Evolutionary conservation across 345 rosid genomes (phyloP), one percentile per base, ranked within the genome.

Genomic region (Gossypium australe): DNA sequence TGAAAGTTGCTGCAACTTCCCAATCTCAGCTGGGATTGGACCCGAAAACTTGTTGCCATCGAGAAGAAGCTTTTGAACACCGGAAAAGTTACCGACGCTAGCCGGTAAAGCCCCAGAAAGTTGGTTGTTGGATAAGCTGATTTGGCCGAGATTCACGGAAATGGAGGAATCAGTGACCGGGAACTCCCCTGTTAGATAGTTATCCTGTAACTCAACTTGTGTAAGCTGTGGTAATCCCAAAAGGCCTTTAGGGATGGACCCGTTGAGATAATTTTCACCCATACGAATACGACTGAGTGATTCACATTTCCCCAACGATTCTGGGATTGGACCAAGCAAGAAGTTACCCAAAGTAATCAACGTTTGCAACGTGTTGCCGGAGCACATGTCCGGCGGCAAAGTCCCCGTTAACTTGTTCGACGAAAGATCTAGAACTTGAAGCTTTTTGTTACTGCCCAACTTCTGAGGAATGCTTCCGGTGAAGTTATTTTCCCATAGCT

Each of bases 401-500:
- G 81, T 80, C 12, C 96, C 96, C 13, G 95, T 94, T 60, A 94
- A 83, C 70, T 92, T 91, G 66, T 94, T 94, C 9, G 97, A 90
- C 1, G 98, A 92, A 53, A 93, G 89, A 84, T 93, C 98, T 0
- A 93, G 81, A 70, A 82, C 22, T 45, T 29, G 70, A 20, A 92
- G 86, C 62, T 81, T 88, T 27, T 92, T 92, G 66, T 89, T 94
- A 34, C 77, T 81, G 12, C 98, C 97, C 24, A 94, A 44, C 8
- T 80, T 82, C 71, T 77, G 86, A 9, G 97, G 96, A 58, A 92
- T 87, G 44, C 83, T 89, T 29, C 89, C 94, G 3, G 98, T 94
- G 83, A 94, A 90, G 70, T 92, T 92, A 63, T 94, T 94, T 48
- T 92, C 98, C 97, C 98, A 94, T 18, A 94, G 67, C 88, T 91